Evolutionary conservation across 169 alveolate species (phyloP), one percentile per base, ranked within the genome.

Genomic region (Miamiensis avidus): DNA sequence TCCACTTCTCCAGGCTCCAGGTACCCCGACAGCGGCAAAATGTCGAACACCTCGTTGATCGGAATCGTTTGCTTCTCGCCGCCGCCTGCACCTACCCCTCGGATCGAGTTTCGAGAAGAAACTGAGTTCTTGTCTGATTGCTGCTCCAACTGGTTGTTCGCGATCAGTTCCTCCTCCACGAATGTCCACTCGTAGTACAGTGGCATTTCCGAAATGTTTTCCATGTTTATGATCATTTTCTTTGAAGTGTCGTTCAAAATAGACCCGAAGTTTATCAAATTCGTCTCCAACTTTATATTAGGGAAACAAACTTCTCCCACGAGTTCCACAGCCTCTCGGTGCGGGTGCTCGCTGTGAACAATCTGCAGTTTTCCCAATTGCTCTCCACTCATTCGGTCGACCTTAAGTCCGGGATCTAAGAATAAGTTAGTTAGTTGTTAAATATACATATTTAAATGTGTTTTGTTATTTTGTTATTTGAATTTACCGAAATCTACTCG

Each of bases 261-360:
- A 74, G 98, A 94, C 0, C 99, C 99, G 82, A 98, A 98, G 88
- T 97, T 97, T 85, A 97, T 86, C 30, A 88, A 92, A 31, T 89
- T 90, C 34, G 96, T 86, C 82, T 94, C 93, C 69, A 97, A 89
- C 76, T 93, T 91, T 29, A 98, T 82, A 76, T 97, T 96, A 0
- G 99, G 99, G 95, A 94, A 97, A 85, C 95, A 94, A 15, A 97
- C 98, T 86, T 97, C 98, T 0, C 98, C 99, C 29, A 96, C 86
- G 74, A 97, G 92, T 82, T 96, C 96, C 33, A 97, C 94, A 65
- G 84, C 93, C 83, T 98, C 99, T 82, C 94, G 96, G 89, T 96
- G 97, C 30, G 98, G 98, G 89, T 98, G 99, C 69, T 97, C 98
- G 74, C 88, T 89, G 91, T 95, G 98, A 16, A 94, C 89, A 64